Percentiles rank a stretch among this genome's conserved stretches.
phyloP scores from a whole-genome alignment of 2,329 filamentous ascomycete genomes.

The Lizonia empirigonia region DNA sequence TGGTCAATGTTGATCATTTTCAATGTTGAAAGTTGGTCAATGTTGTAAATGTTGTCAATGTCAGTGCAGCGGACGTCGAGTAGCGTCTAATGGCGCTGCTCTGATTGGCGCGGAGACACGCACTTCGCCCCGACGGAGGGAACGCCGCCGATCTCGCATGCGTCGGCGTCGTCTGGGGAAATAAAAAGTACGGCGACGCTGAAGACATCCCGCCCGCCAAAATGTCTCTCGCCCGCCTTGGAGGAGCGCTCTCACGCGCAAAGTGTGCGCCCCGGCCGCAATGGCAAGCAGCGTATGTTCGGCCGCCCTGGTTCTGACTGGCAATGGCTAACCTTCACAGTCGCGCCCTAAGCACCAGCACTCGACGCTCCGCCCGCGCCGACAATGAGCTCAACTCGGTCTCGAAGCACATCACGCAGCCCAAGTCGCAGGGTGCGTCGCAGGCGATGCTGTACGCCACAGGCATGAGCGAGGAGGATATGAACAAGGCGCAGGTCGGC shows the following conservation, averaged over 20 bases:
- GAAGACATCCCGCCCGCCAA: constrained; percentile 30
- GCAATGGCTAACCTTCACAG: constrained; percentile 26
- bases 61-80: not conserved
- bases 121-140: constrained; percentile 26
- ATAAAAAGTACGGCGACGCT: constrained; percentile 35
- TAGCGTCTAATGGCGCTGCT: not conserved
- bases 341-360: too few species aligned
- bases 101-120: constrained; percentile 31
- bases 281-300: constrained; percentile 42
- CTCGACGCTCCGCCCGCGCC: constrained; percentile 37
- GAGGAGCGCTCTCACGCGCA: constrained; percentile 42
- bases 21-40: too few species aligned
- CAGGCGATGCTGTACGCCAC: constrained; percentile 99
- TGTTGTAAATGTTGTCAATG: too few species aligned
- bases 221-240: constrained; percentile 45
- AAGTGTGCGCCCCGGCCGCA: constrained; percentile 38
- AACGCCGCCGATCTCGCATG: not conserved
- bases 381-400: constrained; percentile 69
- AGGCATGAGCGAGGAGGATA: constrained; percentile 81
- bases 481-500: constrained; percentile 96
- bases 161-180: constrained; percentile 2
- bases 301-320: too few species aligned
- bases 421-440: constrained; percentile 96
- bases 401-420: constrained; percentile 86
- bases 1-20: too few species aligned